Conservation (phyloP, 2,329 filamentous ascomycete species). For the Fusarium luffae region DNA sequence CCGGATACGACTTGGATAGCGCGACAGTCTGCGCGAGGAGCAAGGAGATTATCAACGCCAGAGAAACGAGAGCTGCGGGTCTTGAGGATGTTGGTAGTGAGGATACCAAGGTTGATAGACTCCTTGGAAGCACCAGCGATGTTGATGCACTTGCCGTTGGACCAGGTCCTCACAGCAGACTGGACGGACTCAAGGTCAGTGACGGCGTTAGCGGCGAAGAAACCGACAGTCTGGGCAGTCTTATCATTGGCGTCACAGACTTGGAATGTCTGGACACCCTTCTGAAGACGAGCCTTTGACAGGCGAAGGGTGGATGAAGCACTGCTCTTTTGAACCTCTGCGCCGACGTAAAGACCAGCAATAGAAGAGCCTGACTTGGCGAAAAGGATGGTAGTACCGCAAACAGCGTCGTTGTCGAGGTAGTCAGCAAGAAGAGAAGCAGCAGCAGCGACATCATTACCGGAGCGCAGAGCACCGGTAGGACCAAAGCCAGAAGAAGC, state of each 20-base stretch:
- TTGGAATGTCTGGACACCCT: constrained; percentile 37
- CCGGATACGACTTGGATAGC: constrained; percentile 48
- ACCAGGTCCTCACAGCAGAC: constrained; percentile 35
- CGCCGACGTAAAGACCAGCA: constrained; percentile 40
- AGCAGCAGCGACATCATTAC: constrained; percentile 17
- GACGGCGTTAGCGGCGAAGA: constrained; percentile 36
- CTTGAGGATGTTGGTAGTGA: constrained; percentile 26
- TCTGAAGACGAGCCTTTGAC: constrained; percentile 21
- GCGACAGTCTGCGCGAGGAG: constrained; percentile 39
- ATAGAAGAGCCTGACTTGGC: constrained; percentile 40
- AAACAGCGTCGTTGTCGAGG: constrained; percentile 30
- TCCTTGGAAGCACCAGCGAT: constrained; percentile 11
- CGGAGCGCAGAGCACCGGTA: constrained; percentile 17
- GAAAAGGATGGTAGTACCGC: constrained; percentile 41
- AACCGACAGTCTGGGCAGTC: constrained; percentile 31
- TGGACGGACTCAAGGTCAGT: constrained; percentile 27
- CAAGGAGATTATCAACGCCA: constrained; percentile 20
- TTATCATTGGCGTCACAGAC: constrained; percentile 35
- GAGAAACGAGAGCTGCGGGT: constrained; percentile 35
- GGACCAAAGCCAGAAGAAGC: constrained; percentile 13
- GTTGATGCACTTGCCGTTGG: constrained; percentile 35
- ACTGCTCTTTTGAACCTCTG: constrained; percentile 40
- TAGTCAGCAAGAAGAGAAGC: constrained; percentile 37
- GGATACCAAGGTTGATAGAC: constrained; percentile 29
- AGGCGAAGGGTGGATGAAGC: constrained; percentile 29